Percentiles rank a stretch among this genome's conserved stretches.
phyloP scores from a whole-genome alignment of 2,329 filamentous ascomycete genomes.

The Dothideomycetes sp. region DNA sequence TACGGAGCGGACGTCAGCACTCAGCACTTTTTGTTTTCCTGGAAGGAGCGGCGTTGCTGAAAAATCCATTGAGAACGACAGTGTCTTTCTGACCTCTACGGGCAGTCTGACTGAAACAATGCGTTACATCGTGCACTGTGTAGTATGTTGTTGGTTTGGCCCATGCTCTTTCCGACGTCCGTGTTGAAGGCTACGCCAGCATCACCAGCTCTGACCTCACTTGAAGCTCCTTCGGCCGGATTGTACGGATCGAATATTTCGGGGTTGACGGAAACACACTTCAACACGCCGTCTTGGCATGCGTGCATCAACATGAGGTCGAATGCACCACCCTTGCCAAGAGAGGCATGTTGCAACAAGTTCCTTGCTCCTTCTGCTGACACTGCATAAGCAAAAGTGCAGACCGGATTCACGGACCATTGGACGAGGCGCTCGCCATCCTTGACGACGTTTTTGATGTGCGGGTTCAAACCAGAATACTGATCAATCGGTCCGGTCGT shows the following conservation, averaged over 20 bases:
- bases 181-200: conserved; percentile 10
- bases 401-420: conserved; percentile 15
- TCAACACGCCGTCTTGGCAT: conserved; percentile 19
- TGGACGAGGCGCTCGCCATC: conserved; percentile 19
- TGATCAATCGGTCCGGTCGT: conserved; percentile 12
- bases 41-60: no score
- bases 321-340: conserved; percentile 22
- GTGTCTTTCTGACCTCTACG: conserved; percentile 1
- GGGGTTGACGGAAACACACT: conserved; percentile 27
- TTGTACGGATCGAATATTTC: conserved; percentile 26
- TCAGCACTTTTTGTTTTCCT: no score
- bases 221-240: conserved; percentile 18
- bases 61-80: no score
- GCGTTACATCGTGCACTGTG: conserved; percentile 25
- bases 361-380: conserved; percentile 21
- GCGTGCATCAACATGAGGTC: conserved; percentile 23
- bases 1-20: no score
- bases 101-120: conserved; percentile 19
- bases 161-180: conserved; percentile 19
- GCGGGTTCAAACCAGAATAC: conserved; percentile 16
- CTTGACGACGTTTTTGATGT: conserved; percentile 12
- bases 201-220: conserved; percentile 16
- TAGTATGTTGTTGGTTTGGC: conserved; percentile 23
- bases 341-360: conserved; percentile 19
- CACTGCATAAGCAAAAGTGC: conserved; percentile 22